Conservation (phyloP, 371 early-diverging fungal genomes). For the Racocetra persica region DNA sequence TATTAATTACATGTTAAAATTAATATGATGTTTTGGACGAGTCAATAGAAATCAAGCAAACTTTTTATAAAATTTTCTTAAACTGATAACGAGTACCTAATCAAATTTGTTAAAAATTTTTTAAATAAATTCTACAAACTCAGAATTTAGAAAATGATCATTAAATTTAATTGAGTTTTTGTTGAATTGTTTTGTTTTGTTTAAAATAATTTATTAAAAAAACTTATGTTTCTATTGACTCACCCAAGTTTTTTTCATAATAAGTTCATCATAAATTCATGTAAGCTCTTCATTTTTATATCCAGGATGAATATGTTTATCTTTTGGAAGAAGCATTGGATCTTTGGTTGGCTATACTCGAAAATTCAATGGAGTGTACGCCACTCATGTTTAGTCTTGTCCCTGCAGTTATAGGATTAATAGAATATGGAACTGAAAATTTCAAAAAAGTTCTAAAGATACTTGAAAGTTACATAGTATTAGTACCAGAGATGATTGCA, state of each 20-base stretch:
- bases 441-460: conserved; percentile 77
- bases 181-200: too few relatives aligned
- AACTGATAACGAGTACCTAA: too few relatives aligned
- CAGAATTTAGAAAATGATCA: too few relatives aligned
- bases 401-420: conserved; percentile 64
- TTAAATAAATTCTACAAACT: too few relatives aligned
- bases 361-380: conserved; percentile 64
- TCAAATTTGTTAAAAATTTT: too few relatives aligned
- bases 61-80: background rate
- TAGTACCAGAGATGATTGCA: conserved; percentile 63
- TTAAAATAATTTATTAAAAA: too few relatives aligned
- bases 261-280: conserved; percentile 5
- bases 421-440: conserved; percentile 81
- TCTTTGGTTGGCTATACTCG: conserved; percentile 83
- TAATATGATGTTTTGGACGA: background rate
- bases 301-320: conserved; percentile 79
- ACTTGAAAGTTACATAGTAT: conserved; percentile 79
- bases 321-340: conserved; percentile 88
- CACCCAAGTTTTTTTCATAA: background rate
- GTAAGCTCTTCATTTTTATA: background rate
- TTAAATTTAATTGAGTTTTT: too few relatives aligned
- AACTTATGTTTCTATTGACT: background rate
- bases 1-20: conserved; percentile 33
- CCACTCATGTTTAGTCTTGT: conserved; percentile 68
- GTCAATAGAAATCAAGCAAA: background rate